Percentiles rank a stretch among this genome's conserved stretches.
phyloP scores from a whole-genome alignment of 129 eudicot species.

The Helichrysum umbraculigerum region DNA sequence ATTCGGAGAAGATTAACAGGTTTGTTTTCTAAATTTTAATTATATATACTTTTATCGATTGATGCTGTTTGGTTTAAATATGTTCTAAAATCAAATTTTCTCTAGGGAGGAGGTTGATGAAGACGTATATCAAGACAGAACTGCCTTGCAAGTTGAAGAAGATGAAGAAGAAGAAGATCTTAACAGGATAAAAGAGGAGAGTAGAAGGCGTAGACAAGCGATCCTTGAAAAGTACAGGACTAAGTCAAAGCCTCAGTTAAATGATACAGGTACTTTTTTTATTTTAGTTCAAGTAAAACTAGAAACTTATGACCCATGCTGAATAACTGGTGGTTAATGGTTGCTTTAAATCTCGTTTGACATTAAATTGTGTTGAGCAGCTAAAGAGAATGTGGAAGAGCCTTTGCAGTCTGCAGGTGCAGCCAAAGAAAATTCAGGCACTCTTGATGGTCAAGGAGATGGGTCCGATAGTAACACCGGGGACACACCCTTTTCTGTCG shows the following conservation, averaged over 20 bases:
- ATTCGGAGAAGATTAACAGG: constrained; percentile 50
- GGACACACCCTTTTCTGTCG: constrained; percentile 54
- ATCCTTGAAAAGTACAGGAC: constrained; percentile 86
- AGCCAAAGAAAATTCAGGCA: constrained; percentile 38
- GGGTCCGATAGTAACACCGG: constrained; percentile 42
- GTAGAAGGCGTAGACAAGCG: constrained; percentile 88
- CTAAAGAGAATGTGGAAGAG: constrained; percentile 36
- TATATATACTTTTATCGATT: background rate
- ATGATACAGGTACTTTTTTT: constrained; percentile 35
- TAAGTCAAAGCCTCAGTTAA: constrained; percentile 35
- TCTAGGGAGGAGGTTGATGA: constrained; percentile 60
- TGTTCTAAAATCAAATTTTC: constrained; percentile 22
- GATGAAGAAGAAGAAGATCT: constrained; percentile 94
- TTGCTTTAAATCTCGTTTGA: constrained; percentile 8
- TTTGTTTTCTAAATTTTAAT: constrained; percentile 18
- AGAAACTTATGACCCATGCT: background rate
- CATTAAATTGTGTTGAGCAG: constrained; percentile 28
- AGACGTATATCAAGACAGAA: constrained; percentile 55
- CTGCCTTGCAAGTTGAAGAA: constrained; percentile 63
- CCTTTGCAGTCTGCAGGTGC: constrained; percentile 36
- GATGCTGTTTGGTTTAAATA: background rate
- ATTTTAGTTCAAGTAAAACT: background rate
- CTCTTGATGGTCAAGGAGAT: constrained; percentile 37
- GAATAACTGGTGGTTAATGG: constrained; percentile 4
- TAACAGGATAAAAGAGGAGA: constrained; percentile 90